These are phyloP conservation scores for Yamadazyma endophytica DNA, from an alignment of 805 yeast species.

Conservation along the genomic window DNA sequence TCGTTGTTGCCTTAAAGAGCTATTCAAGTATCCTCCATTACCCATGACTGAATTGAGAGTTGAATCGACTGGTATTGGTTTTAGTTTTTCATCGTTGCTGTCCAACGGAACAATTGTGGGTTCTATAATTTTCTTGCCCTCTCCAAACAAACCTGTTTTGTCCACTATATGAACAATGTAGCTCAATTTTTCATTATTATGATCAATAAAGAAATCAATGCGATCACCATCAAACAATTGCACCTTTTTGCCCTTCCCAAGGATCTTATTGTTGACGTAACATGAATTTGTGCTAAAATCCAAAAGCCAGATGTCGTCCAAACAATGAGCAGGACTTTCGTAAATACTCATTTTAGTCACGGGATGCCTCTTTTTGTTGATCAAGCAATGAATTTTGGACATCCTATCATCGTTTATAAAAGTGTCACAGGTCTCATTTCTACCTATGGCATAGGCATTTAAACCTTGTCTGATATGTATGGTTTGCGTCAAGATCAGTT, in stretches of 20 bases:
- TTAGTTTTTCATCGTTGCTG: slow-evolving; percentile 21
- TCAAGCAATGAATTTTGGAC: slow-evolving; percentile 79
- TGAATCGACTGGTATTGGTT: slow-evolving; percentile 14
- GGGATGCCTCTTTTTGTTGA: slow-evolving; percentile 61
- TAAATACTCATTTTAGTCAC: slow-evolving; percentile 45
- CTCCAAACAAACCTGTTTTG: slow-evolving; percentile 59
- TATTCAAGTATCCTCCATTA: slow-evolving; percentile 26
- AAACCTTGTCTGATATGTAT: slow-evolving; percentile 64
- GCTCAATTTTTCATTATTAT: slow-evolving; percentile 46
- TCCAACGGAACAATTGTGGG: slow-evolving; percentile 21
- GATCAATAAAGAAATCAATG: slow-evolving; percentile 64
- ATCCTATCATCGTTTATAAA: slow-evolving; percentile 68
- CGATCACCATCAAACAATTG: slow-evolving; percentile 62
- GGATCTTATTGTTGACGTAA: slow-evolving; percentile 53
- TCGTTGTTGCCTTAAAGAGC: slow-evolving; percentile 24
- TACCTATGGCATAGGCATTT: slow-evolving; percentile 68
- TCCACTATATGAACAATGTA: slow-evolving; percentile 54
- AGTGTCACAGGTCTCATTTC: slow-evolving; percentile 60
- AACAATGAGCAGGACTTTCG: slow-evolving; percentile 70
- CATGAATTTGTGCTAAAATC: slow-evolving; percentile 82
- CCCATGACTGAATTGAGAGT: slow-evolving; percentile 10
- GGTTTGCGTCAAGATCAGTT: slow-evolving; percentile 42
- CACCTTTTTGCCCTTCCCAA: slow-evolving; percentile 61
- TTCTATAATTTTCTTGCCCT: slow-evolving; percentile 32
- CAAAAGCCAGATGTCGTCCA: slow-evolving; percentile 74